Conservation (phyloP, 139 green algal species). For the Coelastrella sp. region DNA sequence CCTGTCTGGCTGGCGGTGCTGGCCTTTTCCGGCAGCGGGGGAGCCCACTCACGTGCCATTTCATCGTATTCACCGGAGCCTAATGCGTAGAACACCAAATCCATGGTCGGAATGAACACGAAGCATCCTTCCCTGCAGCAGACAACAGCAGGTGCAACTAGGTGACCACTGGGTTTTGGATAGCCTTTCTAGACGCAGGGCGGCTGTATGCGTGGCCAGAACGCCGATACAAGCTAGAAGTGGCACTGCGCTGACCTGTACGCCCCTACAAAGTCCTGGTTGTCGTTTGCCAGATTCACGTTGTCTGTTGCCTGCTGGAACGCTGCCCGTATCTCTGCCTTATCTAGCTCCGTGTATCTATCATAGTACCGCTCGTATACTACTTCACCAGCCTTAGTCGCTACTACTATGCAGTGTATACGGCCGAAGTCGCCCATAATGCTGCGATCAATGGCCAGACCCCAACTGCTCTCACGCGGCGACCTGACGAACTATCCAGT, state of each 20-base stretch:
- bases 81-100: constrained; percentile 81
- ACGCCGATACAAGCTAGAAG: no score
- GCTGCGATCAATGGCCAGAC: background rate
- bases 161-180: background rate
- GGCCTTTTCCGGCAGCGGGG: no score
- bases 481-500: no score
- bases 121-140: constrained; percentile 58
- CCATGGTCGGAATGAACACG: constrained; percentile 61
- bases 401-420: constrained; percentile 59
- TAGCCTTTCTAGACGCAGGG: background rate
- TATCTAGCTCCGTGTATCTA: constrained; percentile 72
- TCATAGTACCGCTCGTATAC: constrained; percentile 88
- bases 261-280: constrained; percentile 65
- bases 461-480: no score
- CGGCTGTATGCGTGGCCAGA: no score
- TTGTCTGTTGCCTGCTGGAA: constrained; percentile 66
- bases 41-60: constrained; percentile 67
- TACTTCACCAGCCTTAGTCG: constrained; percentile 67
- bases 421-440: constrained; percentile 42
- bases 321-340: constrained; percentile 76
- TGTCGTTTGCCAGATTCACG: constrained; percentile 51
- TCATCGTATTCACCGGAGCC: constrained; percentile 85
- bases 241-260: constrained; percentile 67
- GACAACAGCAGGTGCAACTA: background rate
- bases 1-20: no score